Evolutionary conservation across 805 yeast genomes (phyloP), one percentile per base, ranked within the genome.

Genomic region (Metschnikowia arizonensis): DNA sequence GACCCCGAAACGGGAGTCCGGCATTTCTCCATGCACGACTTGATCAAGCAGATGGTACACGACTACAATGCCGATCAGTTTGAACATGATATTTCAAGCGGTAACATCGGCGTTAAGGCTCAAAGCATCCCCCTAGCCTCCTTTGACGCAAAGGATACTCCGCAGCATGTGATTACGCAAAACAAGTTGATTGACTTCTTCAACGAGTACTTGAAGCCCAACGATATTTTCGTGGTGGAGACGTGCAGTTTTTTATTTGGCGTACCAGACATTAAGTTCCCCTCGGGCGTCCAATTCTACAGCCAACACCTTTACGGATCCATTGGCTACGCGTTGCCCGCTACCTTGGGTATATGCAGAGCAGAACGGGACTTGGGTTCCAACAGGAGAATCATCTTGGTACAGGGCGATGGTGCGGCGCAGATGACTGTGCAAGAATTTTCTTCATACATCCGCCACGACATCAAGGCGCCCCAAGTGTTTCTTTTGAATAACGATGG

Each of bases 381-480:
- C 10, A 56, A 53, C 2, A 75, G 82, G 26, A 77, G 95, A 56
- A 72, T 89, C 37, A 71, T 88, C 17, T 69, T 89, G 19, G 66
- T 88, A 14, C 89, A 86, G 69, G 97, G 97, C 45, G 97, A 90
- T 62, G 97, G 97, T 1, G 83, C 96, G 2, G 91, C 96, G 2
- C 96, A 88, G 69, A 86, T 90, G 96, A 88, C 97, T 4, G 73
- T 85, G 45, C 96, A 90, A 72, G 97, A 90, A 60, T 64, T 83
- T 40, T 78, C 88, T 0, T 74, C 87, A 2, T 79, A 77, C 58
- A 62, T 85, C 32, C 76, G 87, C 50, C 69, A 76, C 50, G 69
- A 73, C 15, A 71, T 84, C 33, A 77, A 77, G 30, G 46, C 54
- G 15, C 88, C 95, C 18, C 78, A 83, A 33, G 74, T 90, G 23